Conservation (phyloP, 2,329 filamentous ascomycete genomes). For the Talaromyces sp. region DNA sequence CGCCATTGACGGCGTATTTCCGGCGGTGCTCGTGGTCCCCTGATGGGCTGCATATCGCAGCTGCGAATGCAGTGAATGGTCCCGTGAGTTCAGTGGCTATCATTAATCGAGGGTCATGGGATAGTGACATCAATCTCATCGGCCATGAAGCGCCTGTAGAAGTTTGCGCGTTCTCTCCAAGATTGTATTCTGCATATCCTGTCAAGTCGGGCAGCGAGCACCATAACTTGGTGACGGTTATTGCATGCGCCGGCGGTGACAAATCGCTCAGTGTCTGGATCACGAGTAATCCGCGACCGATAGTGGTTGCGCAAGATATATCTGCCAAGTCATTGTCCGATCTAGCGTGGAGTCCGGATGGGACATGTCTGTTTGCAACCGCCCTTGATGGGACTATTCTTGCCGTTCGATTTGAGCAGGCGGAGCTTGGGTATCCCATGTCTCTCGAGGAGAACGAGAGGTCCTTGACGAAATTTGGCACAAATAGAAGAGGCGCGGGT, state of each 20-base stretch:
- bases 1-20: constrained; percentile 94
- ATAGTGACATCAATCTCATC: constrained; percentile 94
- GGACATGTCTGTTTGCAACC: constrained; percentile 77
- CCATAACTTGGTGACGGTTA: constrained; percentile 71
- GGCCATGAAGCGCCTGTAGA: constrained; percentile 96
- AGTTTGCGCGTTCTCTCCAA: constrained; percentile 93
- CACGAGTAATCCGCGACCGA: constrained; percentile 85
- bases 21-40: constrained; percentile 95
- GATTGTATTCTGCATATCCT: constrained; percentile 75
- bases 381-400: constrained; percentile 88
- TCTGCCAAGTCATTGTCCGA: constrained; percentile 90
- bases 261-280: constrained; percentile 98
- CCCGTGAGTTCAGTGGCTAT: constrained; percentile 97
- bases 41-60: constrained; percentile 93
- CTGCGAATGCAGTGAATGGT: constrained; percentile 93
- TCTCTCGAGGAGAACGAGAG: constrained; percentile 86
- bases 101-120: constrained; percentile 86
- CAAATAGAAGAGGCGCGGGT: constrained; percentile 78
- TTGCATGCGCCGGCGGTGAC: constrained; percentile 94
- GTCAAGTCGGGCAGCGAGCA: constrained; percentile 42
- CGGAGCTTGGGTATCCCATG: constrained; percentile 86
- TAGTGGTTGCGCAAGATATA: constrained; percentile 85
- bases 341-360: constrained; percentile 89
- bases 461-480: constrained; percentile 87
- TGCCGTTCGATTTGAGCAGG: constrained; percentile 73